Conservation (phyloP, 2,329 filamentous ascomycete species). For the Beauveria caledonica region DNA sequence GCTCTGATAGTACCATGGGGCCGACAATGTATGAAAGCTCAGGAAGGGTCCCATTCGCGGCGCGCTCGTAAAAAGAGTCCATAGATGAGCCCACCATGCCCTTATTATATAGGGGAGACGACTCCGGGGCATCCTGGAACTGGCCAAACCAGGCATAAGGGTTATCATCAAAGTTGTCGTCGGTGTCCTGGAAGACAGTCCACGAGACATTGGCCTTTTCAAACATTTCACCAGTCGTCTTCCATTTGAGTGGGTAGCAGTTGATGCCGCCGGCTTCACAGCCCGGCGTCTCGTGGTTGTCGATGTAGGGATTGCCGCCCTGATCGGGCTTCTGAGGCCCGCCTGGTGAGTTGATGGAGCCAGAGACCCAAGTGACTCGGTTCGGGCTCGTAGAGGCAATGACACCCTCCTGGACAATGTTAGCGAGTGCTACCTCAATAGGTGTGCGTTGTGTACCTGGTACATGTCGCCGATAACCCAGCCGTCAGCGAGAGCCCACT, state of each 20-base stretch:
- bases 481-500: constrained; percentile 45
- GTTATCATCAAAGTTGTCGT: constrained; percentile 46
- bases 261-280: constrained; percentile 37
- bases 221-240: constrained; percentile 40
- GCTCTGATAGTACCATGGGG: constrained; percentile 43
- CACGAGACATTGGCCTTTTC: constrained; percentile 40
- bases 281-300: constrained; percentile 39
- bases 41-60: constrained; percentile 42
- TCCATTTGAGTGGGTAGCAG: constrained; percentile 47
- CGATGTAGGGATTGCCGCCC: constrained; percentile 38
- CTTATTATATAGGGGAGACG: constrained; percentile 34
- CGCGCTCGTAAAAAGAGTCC: constrained; percentile 40
- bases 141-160: constrained; percentile 45
- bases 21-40: constrained; percentile 43
- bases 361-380: constrained; percentile 41
- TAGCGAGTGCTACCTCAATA: constrained; percentile 31
- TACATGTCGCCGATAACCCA: constrained; percentile 51
- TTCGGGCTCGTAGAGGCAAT: constrained; percentile 46
- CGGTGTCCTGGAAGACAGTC: constrained; percentile 40
- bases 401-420: constrained; percentile 33
- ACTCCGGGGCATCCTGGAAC: constrained; percentile 35
- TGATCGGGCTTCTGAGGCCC: constrained; percentile 30
- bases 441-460: constrained; percentile 17
- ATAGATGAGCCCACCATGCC: constrained; percentile 41
- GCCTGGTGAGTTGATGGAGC: constrained; percentile 43